Base-by-base conservation (phyloP, 306 rosid genomes). In the Morella rubra region DNA sequence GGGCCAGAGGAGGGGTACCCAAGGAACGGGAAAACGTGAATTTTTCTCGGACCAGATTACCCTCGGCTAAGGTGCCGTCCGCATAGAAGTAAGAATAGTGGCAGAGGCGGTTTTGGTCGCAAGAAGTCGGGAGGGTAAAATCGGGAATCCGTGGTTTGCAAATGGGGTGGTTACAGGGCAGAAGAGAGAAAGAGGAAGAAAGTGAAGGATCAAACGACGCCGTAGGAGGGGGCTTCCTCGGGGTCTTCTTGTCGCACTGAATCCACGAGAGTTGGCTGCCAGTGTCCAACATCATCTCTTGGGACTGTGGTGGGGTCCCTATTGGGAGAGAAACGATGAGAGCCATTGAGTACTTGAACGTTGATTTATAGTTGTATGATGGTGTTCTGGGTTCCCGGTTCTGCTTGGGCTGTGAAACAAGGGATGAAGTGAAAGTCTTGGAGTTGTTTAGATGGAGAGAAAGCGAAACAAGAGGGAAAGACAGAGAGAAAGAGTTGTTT, bases 21-120 rank as follows among this genome's bases (percentile, higher is more conserved):
- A 81, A 41, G 89, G 96, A 81, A 81, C 60, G 74, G 0, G 97
- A 83, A 58, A 92, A 81, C 8, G 85, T 44, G 16, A 95, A 76
- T 65, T 86, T 95, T 65, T 95, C 98, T 15, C 85, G n/a, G 80
- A 90, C 89, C 73, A 95, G 93, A 84, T 95, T 95, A 55, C 98
- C 98, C 91, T 95, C 97, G 11, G 98, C 97, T 46, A 75, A 71
- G 5, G 97, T 95, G 0, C 97, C 97, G 77, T 95, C 98, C 4
- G 98, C 97, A 73, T 85, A 95, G 87, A 95, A 95, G 87, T 88
- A 92, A 3, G 96, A 90, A 44, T 95, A 95, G 86, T 95, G 98
- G 74, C 98, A 95, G 79, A 89, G 87, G 58, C 97, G 92, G 78
- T 92, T 90, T 18, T 78, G 90, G 91, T 95, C 98, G 55, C 98